A percentile compares a stretch with the other conserved stretches of the same genome.
These are phyloP conservation scores for Talaromyces sp. DNA, from an alignment of 2,329 filamentous ascomycete species.

Conservation along the genomic window DNA sequence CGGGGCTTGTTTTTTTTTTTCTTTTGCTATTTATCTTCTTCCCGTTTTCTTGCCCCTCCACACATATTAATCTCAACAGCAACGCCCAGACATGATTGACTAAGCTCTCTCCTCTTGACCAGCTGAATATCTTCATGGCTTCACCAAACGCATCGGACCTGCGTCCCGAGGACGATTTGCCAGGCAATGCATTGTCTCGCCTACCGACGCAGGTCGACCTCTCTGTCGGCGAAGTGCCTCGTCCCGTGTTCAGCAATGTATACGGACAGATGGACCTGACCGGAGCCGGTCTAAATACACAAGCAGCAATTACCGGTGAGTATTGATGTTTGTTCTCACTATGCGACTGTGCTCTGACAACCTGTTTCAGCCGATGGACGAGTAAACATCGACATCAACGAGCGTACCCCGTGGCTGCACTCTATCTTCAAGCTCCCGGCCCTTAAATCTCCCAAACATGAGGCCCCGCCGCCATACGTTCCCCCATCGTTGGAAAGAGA, in stretches of 20 bases:
- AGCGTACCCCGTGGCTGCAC: constrained; percentile 61
- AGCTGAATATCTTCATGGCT: constrained; percentile 2
- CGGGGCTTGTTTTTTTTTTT: neutral
- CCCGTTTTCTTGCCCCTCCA: neutral
- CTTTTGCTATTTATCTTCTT: neutral
- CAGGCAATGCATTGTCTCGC: neutral
- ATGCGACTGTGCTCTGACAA: neutral
- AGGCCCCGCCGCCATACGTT: constrained; percentile 34
- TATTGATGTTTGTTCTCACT: neutral
- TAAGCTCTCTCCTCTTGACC: neutral
- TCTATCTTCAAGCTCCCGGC: constrained; percentile 60
- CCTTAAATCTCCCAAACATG: constrained; percentile 43
- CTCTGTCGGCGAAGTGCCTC: constrained; percentile 3
- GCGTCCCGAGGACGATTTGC: neutral
- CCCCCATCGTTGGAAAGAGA: constrained; percentile 65
- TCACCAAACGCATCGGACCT: neutral
- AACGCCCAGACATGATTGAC: neutral
- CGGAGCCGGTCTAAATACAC: constrained; percentile 8
- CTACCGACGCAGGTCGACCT: constrained; percentile 4
- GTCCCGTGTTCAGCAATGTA: constrained; percentile 6
- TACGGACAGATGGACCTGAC: constrained; percentile 10
- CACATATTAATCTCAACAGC: neutral
- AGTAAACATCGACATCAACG: constrained; percentile 73
- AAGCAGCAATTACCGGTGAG: constrained; percentile 8
- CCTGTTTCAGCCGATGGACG: constrained; percentile 60